Evolutionary conservation across 495 filamentous ascomycete genomes (phyloP), one percentile per base, ranked within the genome.

Genomic region (Hypoxylon lenormandii): DNA sequence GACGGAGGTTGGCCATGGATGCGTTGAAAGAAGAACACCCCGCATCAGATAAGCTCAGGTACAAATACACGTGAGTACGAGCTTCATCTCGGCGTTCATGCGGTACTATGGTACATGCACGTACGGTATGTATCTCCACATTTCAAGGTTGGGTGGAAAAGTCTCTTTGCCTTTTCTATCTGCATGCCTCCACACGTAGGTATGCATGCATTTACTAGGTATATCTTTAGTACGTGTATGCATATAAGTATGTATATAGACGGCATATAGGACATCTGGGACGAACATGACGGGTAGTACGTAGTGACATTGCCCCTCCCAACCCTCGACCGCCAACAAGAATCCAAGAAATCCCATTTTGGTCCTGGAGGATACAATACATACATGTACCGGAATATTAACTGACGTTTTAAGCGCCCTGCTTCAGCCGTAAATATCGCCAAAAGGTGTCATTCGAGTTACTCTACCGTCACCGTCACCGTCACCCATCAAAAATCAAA

Each of bases 1-100:
- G 30, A 47, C 26, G 42, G 47, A 18, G 56, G 55, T 71, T 58
- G 57, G 56, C 65, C 51, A 50, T 48, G 42, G 59, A 63, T 71
- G 62, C 58, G 33, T 71, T 47, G 61, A 71, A 58, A 56, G 49
- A 38, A 52, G 22, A 51, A 49, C 51, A 72, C 72, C 72, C 72
- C 72, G 72, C 69, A 72, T 70, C 60, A 70, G 69, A 72, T 72
- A 72, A 68, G 69, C 59, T 43, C 15, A 50, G 57, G 57, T 50
- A 45, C 26, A 61, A 45, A 33, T 33, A 48, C 23, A 40, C 18
- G 42, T 30, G 21, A 22, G 56, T 65, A 65, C 46, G 22, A 22
- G 46, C 5, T 26, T 26, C 23, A 26, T 26, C 23, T 5, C 5
- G 23, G 23, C 23, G 23, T 26, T 26, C 23, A 26, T 26, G 23